phyloP scores from a whole-genome alignment of 106 monocot species.

The Triglochin maritima region DNA sequence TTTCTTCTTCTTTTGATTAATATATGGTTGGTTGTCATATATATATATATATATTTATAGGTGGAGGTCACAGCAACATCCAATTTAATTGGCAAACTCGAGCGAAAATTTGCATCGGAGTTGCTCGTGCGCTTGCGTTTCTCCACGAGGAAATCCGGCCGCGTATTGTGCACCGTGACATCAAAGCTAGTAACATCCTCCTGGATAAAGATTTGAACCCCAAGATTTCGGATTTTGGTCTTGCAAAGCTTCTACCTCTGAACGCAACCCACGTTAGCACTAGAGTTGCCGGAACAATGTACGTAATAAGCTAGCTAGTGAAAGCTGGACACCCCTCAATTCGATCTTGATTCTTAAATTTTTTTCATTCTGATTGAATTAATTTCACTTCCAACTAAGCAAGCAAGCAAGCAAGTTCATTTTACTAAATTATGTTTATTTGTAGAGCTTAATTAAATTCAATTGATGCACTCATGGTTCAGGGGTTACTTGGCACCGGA shows the following conservation, averaged over 20 bases:
- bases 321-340: too few species aligned
- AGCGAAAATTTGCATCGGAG: slow-evolving; percentile 16
- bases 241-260: slow-evolving; percentile 25
- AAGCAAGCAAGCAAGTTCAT: too few species aligned
- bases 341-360: too few species aligned
- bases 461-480: neutral
- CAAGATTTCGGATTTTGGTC: slow-evolving; percentile 26
- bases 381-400: too few species aligned
- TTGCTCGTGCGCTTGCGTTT: slow-evolving; percentile 19
- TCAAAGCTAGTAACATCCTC: slow-evolving; percentile 30
- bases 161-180: slow-evolving; percentile 19
- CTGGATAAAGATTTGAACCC: slow-evolving; percentile 21
- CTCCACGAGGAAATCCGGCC: slow-evolving; percentile 23
- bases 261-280: slow-evolving; percentile 23
- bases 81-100: slow-evolving; percentile 18
- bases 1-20: neutral
- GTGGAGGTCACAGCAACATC: slow-evolving; percentile 8
- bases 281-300: slow-evolving; percentile 28
- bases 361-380: too few species aligned
- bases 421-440: too few species aligned
- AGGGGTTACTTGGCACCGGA: slow-evolving; percentile 30
- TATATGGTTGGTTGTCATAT: neutral
- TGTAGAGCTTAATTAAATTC: too few species aligned
- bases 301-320: neutral
- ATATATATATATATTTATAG: neutral